Conservation (phyloP, 2,329 filamentous ascomycete species). For the Alternaria gaisen region DNA sequence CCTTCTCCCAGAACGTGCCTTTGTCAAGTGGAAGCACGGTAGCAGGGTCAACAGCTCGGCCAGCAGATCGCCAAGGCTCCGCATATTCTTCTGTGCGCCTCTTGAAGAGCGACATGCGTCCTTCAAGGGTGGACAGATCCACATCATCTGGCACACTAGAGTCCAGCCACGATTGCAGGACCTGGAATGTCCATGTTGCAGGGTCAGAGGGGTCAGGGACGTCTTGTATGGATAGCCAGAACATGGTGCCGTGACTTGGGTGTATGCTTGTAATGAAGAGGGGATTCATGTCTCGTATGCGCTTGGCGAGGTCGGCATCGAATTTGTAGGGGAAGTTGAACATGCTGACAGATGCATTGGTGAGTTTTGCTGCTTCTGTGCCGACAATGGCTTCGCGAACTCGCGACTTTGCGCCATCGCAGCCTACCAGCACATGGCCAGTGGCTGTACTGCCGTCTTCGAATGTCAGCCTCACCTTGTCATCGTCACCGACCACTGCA, state of each 20-base stretch:
- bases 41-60: constrained; percentile 1
- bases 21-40: constrained; percentile 34
- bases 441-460: constrained; percentile 27
- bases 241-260: constrained; percentile 17
- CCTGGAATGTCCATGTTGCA: constrained; percentile 44
- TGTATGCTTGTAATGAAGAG: constrained; percentile 4
- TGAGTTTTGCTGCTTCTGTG: constrained; percentile 25
- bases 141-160: constrained; percentile 20
- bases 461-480: constrained; percentile 31
- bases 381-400: constrained; percentile 29
- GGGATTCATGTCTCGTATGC: neutral
- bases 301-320: constrained; percentile 8
- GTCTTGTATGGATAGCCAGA: constrained; percentile 31
- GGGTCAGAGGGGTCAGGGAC: constrained; percentile 38
- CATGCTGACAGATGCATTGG: constrained; percentile 29
- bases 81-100: constrained; percentile 31
- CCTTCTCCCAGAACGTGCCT: constrained; percentile 44
- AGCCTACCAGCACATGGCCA: constrained; percentile 32
- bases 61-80: constrained; percentile 41
- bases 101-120: constrained; percentile 34
- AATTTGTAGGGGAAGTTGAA: constrained; percentile 32
- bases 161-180: constrained; percentile 36
- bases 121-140: constrained; percentile 25
- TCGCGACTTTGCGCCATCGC: constrained; percentile 30
- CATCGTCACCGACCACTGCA: constrained; percentile 16